phyloP scores from a whole-genome alignment of 2,329 filamentous ascomycete species.

The Emmonsiellopsis sp. region DNA sequence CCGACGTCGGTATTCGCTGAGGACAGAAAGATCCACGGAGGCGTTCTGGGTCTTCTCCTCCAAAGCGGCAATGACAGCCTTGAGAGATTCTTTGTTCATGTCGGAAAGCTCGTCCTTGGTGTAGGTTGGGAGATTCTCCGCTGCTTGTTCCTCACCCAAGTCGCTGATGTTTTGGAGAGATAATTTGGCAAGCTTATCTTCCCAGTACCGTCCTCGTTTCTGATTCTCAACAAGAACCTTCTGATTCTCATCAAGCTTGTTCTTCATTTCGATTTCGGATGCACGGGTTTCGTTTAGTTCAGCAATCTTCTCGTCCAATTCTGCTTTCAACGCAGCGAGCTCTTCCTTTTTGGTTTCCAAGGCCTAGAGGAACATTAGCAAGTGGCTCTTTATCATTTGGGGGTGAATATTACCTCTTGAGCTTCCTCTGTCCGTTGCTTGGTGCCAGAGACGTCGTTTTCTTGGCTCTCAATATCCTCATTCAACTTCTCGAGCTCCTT shows the following conservation, averaged over 20 bases:
- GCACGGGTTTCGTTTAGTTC: constrained; percentile 85
- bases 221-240: constrained; percentile 82
- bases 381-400: background rate
- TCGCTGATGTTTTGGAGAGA: constrained; percentile 71
- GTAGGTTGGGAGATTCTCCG: constrained; percentile 58
- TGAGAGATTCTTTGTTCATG: constrained; percentile 53
- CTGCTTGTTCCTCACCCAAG: constrained; percentile 46
- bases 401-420: constrained; percentile 43
- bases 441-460: constrained; percentile 62
- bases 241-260: constrained; percentile 93
- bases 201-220: constrained; percentile 74
- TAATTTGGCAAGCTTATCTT: constrained; percentile 81
- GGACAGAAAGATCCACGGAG: constrained; percentile 78
- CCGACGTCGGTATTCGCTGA: constrained; percentile 77
- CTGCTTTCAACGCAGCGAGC: constrained; percentile 66
- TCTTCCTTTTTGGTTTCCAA: constrained; percentile 72
- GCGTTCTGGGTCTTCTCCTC: constrained; percentile 74
- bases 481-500: constrained; percentile 70
- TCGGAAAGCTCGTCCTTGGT: constrained; percentile 60
- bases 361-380: constrained; percentile 33
- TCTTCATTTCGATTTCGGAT: constrained; percentile 93
- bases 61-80: constrained; percentile 55
- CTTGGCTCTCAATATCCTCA: constrained; percentile 68
- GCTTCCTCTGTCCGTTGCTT: constrained; percentile 69
- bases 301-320: constrained; percentile 74